A percentile compares a stretch with the other conserved stretches of the same genome.
Conservation (phyloP, 2,329 filamentous ascomycete species). For the Alternaria novae-zelandiae region DNA sequence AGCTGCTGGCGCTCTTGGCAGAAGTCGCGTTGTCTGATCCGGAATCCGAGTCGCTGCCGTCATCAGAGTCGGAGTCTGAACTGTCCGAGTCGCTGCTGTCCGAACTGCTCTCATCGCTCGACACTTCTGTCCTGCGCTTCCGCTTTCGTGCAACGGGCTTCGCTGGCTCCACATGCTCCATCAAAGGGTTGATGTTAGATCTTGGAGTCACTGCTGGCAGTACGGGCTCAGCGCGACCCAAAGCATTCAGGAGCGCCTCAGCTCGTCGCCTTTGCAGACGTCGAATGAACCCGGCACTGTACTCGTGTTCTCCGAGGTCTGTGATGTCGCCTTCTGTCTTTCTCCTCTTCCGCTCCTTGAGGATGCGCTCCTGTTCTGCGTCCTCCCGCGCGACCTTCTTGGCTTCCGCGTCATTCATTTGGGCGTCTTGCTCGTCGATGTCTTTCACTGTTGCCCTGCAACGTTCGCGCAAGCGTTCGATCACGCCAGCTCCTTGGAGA, state of each 20-base stretch:
- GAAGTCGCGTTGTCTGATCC: neutral
- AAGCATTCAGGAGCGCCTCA: constrained; percentile 38
- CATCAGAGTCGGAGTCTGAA: constrained; percentile 28
- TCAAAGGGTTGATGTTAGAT: constrained; percentile 21
- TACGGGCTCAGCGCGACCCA: constrained; percentile 36
- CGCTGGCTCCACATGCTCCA: constrained; percentile 20
- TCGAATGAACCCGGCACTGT: constrained; percentile 40
- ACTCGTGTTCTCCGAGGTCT: constrained; percentile 26
- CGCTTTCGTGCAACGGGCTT: constrained; percentile 29
- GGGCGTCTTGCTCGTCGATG: constrained; percentile 52
- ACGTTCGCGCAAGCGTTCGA: constrained; percentile 68
- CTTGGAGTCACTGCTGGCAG: constrained; percentile 18
- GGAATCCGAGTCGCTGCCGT: constrained; percentile 5
- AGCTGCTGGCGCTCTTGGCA: constrained; percentile 13
- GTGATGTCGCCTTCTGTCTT: constrained; percentile 41
- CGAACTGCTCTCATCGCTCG: constrained; percentile 44
- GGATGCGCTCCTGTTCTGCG: constrained; percentile 44
- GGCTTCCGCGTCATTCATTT: constrained; percentile 45
- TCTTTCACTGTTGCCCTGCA: constrained; percentile 67
- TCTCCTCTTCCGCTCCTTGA: constrained; percentile 39
- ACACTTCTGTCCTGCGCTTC: constrained; percentile 36
- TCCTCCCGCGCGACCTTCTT: constrained; percentile 47
- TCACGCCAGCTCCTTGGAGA: constrained; percentile 74
- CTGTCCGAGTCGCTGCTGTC: constrained; percentile 39
- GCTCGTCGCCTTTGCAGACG: constrained; percentile 43